phyloP scores from a whole-genome alignment of 2,329 filamentous ascomycete species.

The Tricladium varicosporioides region DNA sequence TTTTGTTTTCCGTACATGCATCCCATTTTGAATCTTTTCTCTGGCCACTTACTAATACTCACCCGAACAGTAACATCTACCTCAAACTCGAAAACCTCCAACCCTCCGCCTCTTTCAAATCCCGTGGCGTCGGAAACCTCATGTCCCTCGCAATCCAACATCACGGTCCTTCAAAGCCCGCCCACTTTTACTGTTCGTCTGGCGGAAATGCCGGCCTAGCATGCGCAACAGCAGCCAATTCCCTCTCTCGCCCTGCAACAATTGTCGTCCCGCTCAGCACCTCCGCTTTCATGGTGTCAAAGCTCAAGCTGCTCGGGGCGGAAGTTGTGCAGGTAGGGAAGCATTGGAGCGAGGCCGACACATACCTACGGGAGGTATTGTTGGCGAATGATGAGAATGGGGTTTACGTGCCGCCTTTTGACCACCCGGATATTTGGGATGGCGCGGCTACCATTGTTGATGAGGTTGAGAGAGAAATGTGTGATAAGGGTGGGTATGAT shows the following conservation, averaged over 20 bases:
- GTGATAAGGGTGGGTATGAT: constrained; percentile 48
- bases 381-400: constrained; percentile 45
- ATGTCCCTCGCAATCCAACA: constrained; percentile 51
- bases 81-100: constrained; percentile 87
- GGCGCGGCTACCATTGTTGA: constrained; percentile 60
- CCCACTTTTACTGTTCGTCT: constrained; percentile 76
- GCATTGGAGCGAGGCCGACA: constrained; percentile 68
- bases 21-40: not conserved
- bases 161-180: constrained; percentile 16
- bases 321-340: constrained; percentile 67
- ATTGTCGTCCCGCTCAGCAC: constrained; percentile 71
- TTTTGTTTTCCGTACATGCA: not conserved
- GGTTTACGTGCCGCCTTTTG: constrained; percentile 70
- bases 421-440: constrained; percentile 65
- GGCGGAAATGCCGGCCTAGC: constrained; percentile 84
- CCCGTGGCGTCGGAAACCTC: constrained; percentile 71
- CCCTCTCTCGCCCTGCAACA: constrained; percentile 64
- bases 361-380: constrained; percentile 58
- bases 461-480: constrained; percentile 31
- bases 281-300: constrained; percentile 66
- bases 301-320: constrained; percentile 66
- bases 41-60: not conserved
- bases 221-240: constrained; percentile 69
- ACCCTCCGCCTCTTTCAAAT: constrained; percentile 85
- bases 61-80: constrained; percentile 54